Percentiles rank a stretch among this genome's conserved stretches.
phyloP scores from a whole-genome alignment of 768 basidiomycete species.

The Mycena alexandri region DNA sequence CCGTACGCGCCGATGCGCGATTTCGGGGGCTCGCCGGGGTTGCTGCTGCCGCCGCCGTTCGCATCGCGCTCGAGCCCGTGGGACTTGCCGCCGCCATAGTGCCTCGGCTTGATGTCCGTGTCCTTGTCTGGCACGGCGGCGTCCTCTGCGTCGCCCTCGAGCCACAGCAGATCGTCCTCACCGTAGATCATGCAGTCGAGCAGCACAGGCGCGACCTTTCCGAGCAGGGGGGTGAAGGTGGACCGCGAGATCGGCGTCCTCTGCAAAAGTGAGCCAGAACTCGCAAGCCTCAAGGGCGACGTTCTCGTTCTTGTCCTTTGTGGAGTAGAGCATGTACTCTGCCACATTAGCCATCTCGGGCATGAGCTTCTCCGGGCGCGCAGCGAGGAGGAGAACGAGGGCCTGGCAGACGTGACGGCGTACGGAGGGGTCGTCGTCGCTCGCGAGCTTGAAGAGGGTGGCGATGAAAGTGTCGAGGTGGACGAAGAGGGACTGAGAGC shows the following conservation, averaged over 20 bases:
- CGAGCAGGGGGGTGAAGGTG: slow-evolving; percentile 89
- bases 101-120: slow-evolving; percentile 95
- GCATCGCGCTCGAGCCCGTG: slow-evolving; percentile 88
- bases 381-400: slow-evolving; percentile 91
- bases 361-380: slow-evolving; percentile 95
- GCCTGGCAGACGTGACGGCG: slow-evolving; percentile 97
- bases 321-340: slow-evolving; percentile 98
- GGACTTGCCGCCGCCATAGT: slow-evolving; percentile 82
- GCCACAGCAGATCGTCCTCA: slow-evolving; percentile 94
- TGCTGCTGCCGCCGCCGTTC: slow-evolving; percentile 63
- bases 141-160: slow-evolving; percentile 93
- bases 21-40: slow-evolving; percentile 54
- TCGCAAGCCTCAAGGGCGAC: slow-evolving; percentile 99
- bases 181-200: slow-evolving; percentile 98
- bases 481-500: slow-evolving; percentile 86
- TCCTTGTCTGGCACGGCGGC: slow-evolving; percentile 93
- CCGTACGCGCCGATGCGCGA: slow-evolving; percentile 75
- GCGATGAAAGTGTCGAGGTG: slow-evolving; percentile 96
- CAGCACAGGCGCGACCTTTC: slow-evolving; percentile 94
- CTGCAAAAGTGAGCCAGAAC: slow-evolving; percentile 99
- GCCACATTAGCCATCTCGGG: slow-evolving; percentile 96
- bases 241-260: slow-evolving; percentile 88
- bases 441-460: slow-evolving; percentile 93
- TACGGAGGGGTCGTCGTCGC: slow-evolving; percentile 93
- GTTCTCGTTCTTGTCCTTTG: slow-evolving; percentile 96